Evolutionary conservation across 768 basidiomycete species (phyloP), one percentile per base, ranked within the genome.

Genomic region (Ramaria sp.): DNA sequence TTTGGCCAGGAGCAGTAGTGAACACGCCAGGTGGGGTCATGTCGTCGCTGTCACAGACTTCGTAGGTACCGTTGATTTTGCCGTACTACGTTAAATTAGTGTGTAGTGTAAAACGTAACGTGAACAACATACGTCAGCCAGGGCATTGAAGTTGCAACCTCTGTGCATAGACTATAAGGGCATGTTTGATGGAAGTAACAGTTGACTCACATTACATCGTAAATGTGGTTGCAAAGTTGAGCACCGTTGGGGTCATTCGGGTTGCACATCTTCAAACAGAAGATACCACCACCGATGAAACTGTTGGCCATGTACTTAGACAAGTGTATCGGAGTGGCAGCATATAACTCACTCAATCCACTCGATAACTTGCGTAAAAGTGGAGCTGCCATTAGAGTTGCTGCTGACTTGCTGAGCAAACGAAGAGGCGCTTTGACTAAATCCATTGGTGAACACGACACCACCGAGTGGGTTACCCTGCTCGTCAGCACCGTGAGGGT

Each of bases 401-500:
- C 27, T 51, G 42, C 38, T 42, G 17, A 50, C 17, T 4, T 10
- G 19, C 38, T 58, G 45, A 12, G 31, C 13, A 31, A 57, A 60
- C 22, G 45, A 45, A 13, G 46, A 20, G 27, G 59, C 30, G 41
- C 58, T 60, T 13, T 53, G 7, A 22, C 57, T n/a, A 39, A 70
- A 70, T n/a, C 69, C 72, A 54, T 68, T 69, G 57, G 65, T 63
- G 63, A 69, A 73, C 5, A 72, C 71, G 34, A 72, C 55, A 56
- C 69, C 70, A 49, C 72, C 72, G 54, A 71, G 65, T 19, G 66
- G 66, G 60, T 67, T 67, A 30, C 72, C 72, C 34, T 66, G 60
- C 24, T 70, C 69, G 46, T 65, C 64, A 2, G 67, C 67, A 12
- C 70, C 73, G 64, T 74, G 72, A 19, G 72, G 72, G 62, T 73